These are phyloP conservation scores for Isabelozyma pseudorhagii DNA, from an alignment of 805 yeast species.

Conservation along the genomic window DNA sequence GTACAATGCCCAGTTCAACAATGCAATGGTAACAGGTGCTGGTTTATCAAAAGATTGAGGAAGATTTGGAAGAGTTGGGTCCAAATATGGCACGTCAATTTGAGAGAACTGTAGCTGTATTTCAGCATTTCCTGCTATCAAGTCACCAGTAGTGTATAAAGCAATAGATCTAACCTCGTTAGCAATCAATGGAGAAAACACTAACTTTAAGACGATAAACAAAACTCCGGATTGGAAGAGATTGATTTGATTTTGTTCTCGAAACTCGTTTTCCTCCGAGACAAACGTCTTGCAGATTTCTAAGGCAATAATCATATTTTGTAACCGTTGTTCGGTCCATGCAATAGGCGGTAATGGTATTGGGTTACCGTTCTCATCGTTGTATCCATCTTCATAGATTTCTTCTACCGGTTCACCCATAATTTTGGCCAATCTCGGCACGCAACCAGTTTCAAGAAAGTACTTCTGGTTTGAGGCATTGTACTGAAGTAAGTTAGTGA, in stretches of 20 bases:
- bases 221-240: conserved; percentile 62
- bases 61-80: conserved; percentile 58
- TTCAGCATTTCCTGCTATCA: conserved; percentile 62
- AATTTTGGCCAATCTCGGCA: conserved; percentile 60
- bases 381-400: conserved; percentile 20
- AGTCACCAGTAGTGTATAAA: conserved; percentile 70
- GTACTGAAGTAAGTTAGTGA: conserved; percentile 69
- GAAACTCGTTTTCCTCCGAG: conserved; percentile 63
- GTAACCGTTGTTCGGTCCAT: conserved; percentile 77
- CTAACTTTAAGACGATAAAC: conserved; percentile 62
- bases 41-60: conserved; percentile 28
- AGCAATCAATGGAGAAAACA: conserved; percentile 65
- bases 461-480: conserved; percentile 88
- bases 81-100: conserved; percentile 90
- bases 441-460: conserved; percentile 81
- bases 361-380: conserved; percentile 13
- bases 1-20: conserved; percentile 78
- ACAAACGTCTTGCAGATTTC: conserved; percentile 75
- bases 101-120: conserved; percentile 71
- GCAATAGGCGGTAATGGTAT: conserved; percentile 37
- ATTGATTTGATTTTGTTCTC: conserved; percentile 57
- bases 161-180: conserved; percentile 65
- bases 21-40: conserved; percentile 70
- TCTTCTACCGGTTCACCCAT: conserved; percentile 58
- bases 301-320: conserved; percentile 62